phyloP scores from a whole-genome alignment of 306 rosid species.

The Vigna mungo region DNA sequence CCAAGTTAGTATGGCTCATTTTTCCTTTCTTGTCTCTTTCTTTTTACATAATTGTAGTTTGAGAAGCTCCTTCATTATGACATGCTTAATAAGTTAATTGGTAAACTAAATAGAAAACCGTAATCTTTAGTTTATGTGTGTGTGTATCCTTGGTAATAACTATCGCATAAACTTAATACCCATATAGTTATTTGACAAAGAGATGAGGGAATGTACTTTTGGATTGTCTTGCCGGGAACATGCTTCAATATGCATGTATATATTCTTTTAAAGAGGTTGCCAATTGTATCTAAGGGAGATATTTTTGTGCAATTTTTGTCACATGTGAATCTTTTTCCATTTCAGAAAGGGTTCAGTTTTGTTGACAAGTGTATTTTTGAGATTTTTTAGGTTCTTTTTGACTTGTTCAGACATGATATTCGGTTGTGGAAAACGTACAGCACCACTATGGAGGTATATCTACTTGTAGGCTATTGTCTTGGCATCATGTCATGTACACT shows the following conservation, averaged over 20 bases:
- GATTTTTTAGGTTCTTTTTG: constrained; percentile 79
- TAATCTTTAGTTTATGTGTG: neutral
- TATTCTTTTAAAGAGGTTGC: no score
- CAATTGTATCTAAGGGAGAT: no score
- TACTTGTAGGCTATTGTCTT: constrained; percentile 17
- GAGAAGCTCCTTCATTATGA: neutral
- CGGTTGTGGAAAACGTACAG: constrained; percentile 90
- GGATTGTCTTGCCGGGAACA: no score
- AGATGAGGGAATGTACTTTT: no score
- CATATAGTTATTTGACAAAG: neutral
- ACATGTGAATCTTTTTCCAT: neutral
- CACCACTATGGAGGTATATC: constrained; percentile 76
- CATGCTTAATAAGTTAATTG: neutral
- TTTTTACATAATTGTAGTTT: constrained; percentile 8
- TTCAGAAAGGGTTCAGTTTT: constrained; percentile 40
- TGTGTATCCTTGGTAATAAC: neutral
- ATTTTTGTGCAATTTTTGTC: no score
- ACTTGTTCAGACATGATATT: constrained; percentile 79
- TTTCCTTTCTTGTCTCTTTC: neutral
- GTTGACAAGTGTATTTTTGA: constrained; percentile 33
- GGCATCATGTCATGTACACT: neutral
- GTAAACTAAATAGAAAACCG: neutral
- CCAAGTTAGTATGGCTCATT: neutral
- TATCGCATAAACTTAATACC: neutral
- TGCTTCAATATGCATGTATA: no score